Evolutionary conservation across 2,329 filamentous ascomycete species (phyloP), one percentile per base, ranked within the genome.

Genomic region (Aschersonia sp.): DNA sequence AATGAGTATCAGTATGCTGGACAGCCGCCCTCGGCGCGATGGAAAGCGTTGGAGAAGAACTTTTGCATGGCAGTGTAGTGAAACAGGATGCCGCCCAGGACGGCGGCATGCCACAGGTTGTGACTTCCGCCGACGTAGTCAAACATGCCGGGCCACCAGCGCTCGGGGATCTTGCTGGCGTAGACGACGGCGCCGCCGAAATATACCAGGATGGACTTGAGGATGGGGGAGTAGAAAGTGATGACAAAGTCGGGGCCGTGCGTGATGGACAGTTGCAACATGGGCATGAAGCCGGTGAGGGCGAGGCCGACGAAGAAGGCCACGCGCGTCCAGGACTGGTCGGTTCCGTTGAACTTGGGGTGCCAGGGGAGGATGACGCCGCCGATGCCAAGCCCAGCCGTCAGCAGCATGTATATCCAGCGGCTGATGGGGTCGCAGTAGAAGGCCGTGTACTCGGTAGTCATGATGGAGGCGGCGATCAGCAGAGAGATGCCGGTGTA

Each of bases 361-460:
- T 95, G 87, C 92, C 92, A 98, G 2, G 92, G 91, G 40, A 98
- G 75, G 53, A 96, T 85, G 53, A 94, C 87, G 49, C 92, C 92
- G 40, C 82, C 85, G 49, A 94, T 68, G 45, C 92, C 92, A 30
- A 98, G 78, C 10, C 82, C 62, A 49, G 85, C 83, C 2, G 92
- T 97, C 45, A 85, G 71, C 42, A 75, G 65, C 71, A 98, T 92
- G 67, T 97, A 98, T 9, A 78, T 72, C 77, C 84, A 92, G 48
- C 89, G 84, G 55, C 85, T 89, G 44, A 85, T 59, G 3, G 92
- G 89, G 59, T 98, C 92, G 69, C 92, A 96, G 71, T 98, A 98
- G 66, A 98, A 98, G 30, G 91, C 92, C 0, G 92, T 96, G 69
- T 97, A 98, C 64, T 98, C 92, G 38, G 89, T 95, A 2, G 92